Evolutionary conservation across 179 eudicot species (phyloP).

Genomic region (Vitellaria paradoxa): DNA sequence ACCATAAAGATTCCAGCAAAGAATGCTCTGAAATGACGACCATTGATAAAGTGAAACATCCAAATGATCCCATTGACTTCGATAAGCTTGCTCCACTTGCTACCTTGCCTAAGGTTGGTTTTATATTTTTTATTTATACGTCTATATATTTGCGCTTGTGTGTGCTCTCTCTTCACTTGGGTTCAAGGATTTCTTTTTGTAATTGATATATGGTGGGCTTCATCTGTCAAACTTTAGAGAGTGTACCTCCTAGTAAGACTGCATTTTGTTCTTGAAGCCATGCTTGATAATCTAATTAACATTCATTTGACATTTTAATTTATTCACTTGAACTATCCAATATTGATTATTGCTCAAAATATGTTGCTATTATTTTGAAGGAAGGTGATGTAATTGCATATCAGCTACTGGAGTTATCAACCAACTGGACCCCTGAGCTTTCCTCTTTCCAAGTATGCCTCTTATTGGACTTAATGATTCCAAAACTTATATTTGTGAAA

Average conservation of each 20-base stretch:
- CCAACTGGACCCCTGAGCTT: constrained; percentile 78
- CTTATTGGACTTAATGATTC: constrained; percentile 16
- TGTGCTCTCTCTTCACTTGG: neutral
- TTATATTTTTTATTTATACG: neutral
- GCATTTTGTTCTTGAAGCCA: neutral
- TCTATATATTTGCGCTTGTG: neutral
- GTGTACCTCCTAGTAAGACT: neutral
- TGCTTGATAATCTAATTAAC: neutral
- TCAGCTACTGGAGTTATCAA: constrained; percentile 77
- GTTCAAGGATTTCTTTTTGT: neutral
- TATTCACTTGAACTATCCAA: neutral
- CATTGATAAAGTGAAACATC: constrained; percentile 22
- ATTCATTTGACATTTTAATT: neutral
- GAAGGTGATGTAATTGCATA: constrained; percentile 86
- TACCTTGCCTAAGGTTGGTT: constrained; percentile 66
- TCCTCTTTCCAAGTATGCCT: constrained; percentile 62
- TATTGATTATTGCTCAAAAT: neutral
- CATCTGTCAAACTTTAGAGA: neutral
- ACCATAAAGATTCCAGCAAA: constrained; percentile 19
- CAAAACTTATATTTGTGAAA: neutral
- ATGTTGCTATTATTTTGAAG: constrained; percentile 38
- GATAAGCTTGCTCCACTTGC: constrained; percentile 63
- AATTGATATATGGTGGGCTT: constrained; percentile 3
- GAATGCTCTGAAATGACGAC: constrained; percentile 23
- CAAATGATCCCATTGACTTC: constrained; percentile 30